A percentile compares a stretch with the other conserved stretches of the same genome.
phyloP scores from a whole-genome alignment of 202 grass and related monocot genomes.

The Zizania palustris region DNA sequence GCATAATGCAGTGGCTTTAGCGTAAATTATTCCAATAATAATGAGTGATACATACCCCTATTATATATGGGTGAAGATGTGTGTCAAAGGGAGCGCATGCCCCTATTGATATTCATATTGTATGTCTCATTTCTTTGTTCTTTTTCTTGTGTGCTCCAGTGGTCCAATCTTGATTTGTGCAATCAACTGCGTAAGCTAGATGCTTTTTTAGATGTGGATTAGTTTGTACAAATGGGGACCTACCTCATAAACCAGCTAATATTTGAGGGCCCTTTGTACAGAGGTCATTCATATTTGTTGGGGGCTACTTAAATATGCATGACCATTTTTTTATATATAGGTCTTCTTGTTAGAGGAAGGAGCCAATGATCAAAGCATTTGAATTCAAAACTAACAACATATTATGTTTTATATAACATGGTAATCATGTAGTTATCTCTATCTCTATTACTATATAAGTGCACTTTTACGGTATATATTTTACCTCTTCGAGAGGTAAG shows the following conservation, averaged over 20 bases:
- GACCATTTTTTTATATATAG: too few relatives aligned
- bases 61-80: slow-evolving; percentile 29
- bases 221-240: neutral
- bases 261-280: slow-evolving; percentile 4
- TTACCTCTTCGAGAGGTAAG: too few relatives aligned
- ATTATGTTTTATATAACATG: too few relatives aligned
- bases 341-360: too few relatives aligned
- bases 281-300: neutral
- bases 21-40: slow-evolving; percentile 45
- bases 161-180: neutral
- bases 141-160: neutral
- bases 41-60: slow-evolving; percentile 26
- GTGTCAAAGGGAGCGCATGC: slow-evolving; percentile 38
- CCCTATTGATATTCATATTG: slow-evolving; percentile 8
- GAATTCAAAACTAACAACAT: too few relatives aligned
- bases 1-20: slow-evolving; percentile 32
- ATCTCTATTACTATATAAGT: too few relatives aligned
- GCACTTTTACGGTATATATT: too few relatives aligned
- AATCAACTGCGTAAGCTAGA: neutral
- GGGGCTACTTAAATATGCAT: too few relatives aligned
- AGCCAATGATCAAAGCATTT: too few relatives aligned
- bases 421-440: too few relatives aligned
- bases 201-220: neutral
- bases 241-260: neutral
- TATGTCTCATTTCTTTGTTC: slow-evolving; percentile 4